Percentiles rank a stretch among this genome's conserved stretches.
These are phyloP conservation scores for Tephrocybe sp. DNA, from an alignment of 768 basidiomycete species.

Conservation along the genomic window DNA sequence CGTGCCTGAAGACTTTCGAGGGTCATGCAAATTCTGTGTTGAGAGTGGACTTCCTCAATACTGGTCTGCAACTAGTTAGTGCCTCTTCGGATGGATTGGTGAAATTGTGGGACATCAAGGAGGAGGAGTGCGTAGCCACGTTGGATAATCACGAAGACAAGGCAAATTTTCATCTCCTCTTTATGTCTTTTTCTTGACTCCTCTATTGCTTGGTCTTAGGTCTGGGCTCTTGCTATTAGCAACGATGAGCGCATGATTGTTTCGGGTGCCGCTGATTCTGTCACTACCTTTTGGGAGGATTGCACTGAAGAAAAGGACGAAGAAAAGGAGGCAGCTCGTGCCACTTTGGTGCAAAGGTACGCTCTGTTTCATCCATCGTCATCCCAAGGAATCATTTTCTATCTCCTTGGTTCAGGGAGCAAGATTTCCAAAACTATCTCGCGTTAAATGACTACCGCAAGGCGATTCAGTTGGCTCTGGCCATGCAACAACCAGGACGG, in stretches of 20 bases:
- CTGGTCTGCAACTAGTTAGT: conserved; percentile 84
- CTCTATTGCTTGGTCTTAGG: conserved; percentile 47
- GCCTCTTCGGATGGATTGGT: conserved; percentile 93
- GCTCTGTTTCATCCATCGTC: conserved; percentile 25
- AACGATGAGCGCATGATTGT: conserved; percentile 82
- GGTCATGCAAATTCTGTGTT: conserved; percentile 98
- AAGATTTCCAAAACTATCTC: conserved; percentile 92
- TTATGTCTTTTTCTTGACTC: neutral
- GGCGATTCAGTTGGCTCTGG: conserved; percentile 89
- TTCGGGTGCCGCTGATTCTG: conserved; percentile 94
- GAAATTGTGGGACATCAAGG: conserved; percentile 91
- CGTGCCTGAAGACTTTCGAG: conserved; percentile 95
- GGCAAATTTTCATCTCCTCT: conserved; percentile 42
- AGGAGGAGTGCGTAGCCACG: conserved; percentile 85
- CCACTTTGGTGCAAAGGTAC: conserved; percentile 78
- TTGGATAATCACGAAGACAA: conserved; percentile 98
- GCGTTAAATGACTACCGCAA: conserved; percentile 84
- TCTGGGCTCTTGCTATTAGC: conserved; percentile 94
- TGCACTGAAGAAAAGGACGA: conserved; percentile 82
- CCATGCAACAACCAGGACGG: conserved; percentile 92
- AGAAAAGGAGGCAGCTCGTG: conserved; percentile 72
- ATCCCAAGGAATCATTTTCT: neutral
- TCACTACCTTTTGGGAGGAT: conserved; percentile 96
- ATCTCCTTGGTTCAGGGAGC: conserved; percentile 65
- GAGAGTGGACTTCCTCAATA: conserved; percentile 85